Evolutionary conservation across 495 filamentous ascomycete genomes (phyloP), one percentile per base, ranked within the genome.

Genomic region (Annulohypoxylon stygium): DNA sequence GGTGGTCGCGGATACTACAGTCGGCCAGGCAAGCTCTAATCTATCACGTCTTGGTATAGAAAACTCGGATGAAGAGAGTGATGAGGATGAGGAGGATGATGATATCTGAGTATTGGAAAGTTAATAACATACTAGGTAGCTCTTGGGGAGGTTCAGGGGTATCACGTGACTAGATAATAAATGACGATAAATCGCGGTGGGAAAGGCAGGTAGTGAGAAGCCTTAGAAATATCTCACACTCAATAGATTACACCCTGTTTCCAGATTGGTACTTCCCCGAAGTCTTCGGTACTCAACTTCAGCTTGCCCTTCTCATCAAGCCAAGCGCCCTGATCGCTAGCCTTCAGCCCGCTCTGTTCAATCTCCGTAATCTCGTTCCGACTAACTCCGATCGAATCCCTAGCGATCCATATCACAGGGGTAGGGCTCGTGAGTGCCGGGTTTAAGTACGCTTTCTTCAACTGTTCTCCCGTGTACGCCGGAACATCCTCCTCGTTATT

Each of bases 391-490:
- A 87, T 89, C 2, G 86, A 81, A 77, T 94, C 92, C 18, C 83
- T 83, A 0, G 91, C 90, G 4, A 94, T 87, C 92, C 92, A 94
- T 7, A 94, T 80, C 47, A 83, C 81, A 5, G 91, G 90, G 0
- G 87, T 83, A 0, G 81, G 81, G 10, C 82, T 79, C 60, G 86
- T 88, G 70, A 94, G 86, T 45, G 90, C 90, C 0, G 92, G 92
- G 71, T 93, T 87, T 60, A 86, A 86, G 75, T 91, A 94, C 0
- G 90, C 90, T 10, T 86, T 84, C 30, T 80, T 76, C 12, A 85
- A 76, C 41, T 91, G 85, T 39, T 90, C 87, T 1, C 84, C 79
- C 0, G 85, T 83, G 73, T 92, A 90, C 18, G 81, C 75, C 45
- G 78, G 78, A 41, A 78, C 63, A 55, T 79, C 75, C 18, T 92